Conservation (phyloP, 768 basidiomycete genomes). For the Piloderma croceum region DNA sequence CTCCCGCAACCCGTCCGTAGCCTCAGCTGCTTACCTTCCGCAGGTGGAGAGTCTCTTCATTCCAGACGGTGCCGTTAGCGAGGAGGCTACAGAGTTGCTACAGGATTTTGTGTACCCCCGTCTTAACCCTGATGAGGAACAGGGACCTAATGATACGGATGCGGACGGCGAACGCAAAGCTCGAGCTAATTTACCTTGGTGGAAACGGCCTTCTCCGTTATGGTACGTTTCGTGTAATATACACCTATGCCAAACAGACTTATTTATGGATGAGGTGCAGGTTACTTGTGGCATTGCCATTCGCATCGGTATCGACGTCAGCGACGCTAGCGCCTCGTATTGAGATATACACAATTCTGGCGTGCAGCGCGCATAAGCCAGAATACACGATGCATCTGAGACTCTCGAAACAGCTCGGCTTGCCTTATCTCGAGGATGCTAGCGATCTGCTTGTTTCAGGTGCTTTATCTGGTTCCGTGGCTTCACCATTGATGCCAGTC, state of each 20-base stretch:
- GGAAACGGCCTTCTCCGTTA: conserved; percentile 65
- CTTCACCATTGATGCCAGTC: not conserved
- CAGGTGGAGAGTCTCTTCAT: conserved; percentile 33
- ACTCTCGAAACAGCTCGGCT: not conserved
- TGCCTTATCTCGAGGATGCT: too few species aligned
- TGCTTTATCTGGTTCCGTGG: not conserved
- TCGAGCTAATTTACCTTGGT: conserved; percentile 53
- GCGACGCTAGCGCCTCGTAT: conserved; percentile 64
- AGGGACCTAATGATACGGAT: conserved; percentile 23
- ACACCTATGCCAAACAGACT: conserved; percentile 1
- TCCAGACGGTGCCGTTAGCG: conserved; percentile 41
- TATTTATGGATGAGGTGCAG: conserved; percentile 31
- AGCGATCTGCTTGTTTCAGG: too few species aligned
- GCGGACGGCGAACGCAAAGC: conserved; percentile 13
- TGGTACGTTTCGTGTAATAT: conserved; percentile 47
- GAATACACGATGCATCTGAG: conserved; percentile 29
- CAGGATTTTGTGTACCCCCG: conserved; percentile 41
- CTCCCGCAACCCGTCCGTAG: conserved; percentile 16
- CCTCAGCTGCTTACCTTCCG: conserved; percentile 19
- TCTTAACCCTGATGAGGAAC: conserved; percentile 28
- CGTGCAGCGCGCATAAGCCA: conserved; percentile 62
- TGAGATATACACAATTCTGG: conserved; percentile 69
- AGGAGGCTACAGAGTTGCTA: conserved; percentile 42
- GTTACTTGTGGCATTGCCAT: conserved; percentile 49
- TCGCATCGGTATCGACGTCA: conserved; percentile 49